Percentiles rank a stretch among this genome's conserved stretches.
These are phyloP conservation scores for Eucalyptus pumila DNA, from an alignment of 345 rosid species.

Conservation along the genomic window DNA sequence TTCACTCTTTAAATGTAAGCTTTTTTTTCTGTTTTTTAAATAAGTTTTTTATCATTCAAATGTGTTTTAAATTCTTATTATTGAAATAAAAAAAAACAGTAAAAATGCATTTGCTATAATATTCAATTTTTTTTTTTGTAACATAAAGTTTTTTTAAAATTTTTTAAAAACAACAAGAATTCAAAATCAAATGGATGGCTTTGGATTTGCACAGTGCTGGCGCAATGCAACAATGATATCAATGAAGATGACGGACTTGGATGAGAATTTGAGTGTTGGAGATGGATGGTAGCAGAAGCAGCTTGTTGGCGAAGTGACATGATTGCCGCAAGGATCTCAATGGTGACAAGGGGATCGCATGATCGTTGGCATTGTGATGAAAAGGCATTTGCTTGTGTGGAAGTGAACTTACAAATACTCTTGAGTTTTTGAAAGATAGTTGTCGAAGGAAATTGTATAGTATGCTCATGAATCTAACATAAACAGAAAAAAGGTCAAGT, in stretches of 20 bases:
- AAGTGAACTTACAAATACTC: background rate
- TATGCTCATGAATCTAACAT: no score
- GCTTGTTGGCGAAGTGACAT: background rate
- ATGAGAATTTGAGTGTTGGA: background rate
- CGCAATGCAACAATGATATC: background rate
- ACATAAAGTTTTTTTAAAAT: no score
- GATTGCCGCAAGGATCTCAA: background rate
- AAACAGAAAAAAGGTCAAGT: no score
- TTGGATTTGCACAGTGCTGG: background rate
- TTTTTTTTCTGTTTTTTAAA: no score
- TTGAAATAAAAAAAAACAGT: no score
- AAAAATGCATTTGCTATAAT: fast-evolving
- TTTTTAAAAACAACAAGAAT: no score
- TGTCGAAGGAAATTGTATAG: background rate
- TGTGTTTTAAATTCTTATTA: no score
- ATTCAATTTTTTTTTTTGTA: no score
- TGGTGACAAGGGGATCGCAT: background rate
- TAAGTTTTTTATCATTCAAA: fast-evolving
- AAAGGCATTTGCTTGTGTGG: background rate
- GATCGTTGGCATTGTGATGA: background rate
- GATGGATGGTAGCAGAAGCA: background rate
- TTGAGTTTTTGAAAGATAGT: no score
- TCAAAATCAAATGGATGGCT: background rate
- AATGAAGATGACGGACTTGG: background rate
- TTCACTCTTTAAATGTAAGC: no score